Evolutionary conservation across 148 eudicot species (phyloP).

Genomic region (Pharnaceum exiguum): DNA sequence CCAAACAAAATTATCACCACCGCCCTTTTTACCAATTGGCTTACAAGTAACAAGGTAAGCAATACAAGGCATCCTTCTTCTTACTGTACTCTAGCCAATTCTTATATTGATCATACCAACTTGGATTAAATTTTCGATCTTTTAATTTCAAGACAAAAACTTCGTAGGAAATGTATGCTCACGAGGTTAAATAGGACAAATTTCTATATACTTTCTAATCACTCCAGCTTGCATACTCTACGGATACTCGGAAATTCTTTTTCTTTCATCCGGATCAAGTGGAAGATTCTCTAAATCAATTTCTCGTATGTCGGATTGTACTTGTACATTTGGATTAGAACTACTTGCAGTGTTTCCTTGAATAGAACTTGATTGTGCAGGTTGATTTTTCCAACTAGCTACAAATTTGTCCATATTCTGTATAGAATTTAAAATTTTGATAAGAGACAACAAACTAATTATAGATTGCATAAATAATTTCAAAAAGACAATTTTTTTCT

Average conservation of each 20-base stretch:
- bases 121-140: neutral
- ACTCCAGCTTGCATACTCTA: neutral
- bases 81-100: neutral
- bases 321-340: too few relatives aligned
- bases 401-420: too few relatives aligned
- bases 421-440: too few relatives aligned
- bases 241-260: neutral
- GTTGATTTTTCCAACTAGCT: too few relatives aligned
- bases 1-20: slow-evolving; percentile 1
- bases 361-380: too few relatives aligned
- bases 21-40: neutral
- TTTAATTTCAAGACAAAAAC: neutral
- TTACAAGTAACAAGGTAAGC: neutral
- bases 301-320: too few relatives aligned
- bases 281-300: slow-evolving; percentile 5
- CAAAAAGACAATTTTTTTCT: too few relatives aligned
- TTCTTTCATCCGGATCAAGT: neutral
- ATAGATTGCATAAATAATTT: too few relatives aligned
- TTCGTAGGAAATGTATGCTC: neutral
- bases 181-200: neutral
- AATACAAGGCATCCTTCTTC: neutral
- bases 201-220: neutral
- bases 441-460: too few relatives aligned
- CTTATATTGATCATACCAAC: neutral
- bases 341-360: too few relatives aligned